Percentiles rank a stretch among this genome's conserved stretches.
phyloP scores from a whole-genome alignment of 805 yeast species.

The Zygoascus tannicola region DNA sequence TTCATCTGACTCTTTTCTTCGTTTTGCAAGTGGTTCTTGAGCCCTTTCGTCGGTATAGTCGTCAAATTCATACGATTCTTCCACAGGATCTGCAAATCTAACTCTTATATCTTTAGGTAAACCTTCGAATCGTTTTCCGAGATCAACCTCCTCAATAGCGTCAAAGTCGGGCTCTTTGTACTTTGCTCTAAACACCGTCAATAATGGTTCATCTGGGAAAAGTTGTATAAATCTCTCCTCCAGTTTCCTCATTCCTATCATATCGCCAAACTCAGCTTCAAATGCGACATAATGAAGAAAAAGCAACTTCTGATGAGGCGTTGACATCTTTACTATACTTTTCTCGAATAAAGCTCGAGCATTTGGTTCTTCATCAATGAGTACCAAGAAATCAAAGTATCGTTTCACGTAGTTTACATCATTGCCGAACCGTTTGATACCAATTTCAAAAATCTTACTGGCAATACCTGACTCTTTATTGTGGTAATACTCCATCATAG shows the following conservation, averaged over 20 bases:
- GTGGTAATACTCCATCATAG: conserved; percentile 64
- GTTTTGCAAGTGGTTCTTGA: not conserved
- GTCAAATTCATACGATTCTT: not conserved
- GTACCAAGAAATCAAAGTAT: conserved; percentile 65
- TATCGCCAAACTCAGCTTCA: conserved; percentile 62
- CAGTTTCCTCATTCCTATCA: conserved; percentile 54
- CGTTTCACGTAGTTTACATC: conserved; percentile 54
- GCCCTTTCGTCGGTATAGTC: conserved; percentile 1
- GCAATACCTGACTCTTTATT: conserved; percentile 56
- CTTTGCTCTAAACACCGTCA: conserved; percentile 31
- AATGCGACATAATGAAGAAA: conserved; percentile 54
- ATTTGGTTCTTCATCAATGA: conserved; percentile 58
- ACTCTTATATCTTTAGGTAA: not conserved
- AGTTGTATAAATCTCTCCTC: conserved; percentile 55
- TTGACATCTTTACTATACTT: conserved; percentile 47
- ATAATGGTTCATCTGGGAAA: conserved; percentile 50
- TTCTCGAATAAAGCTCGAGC: conserved; percentile 79
- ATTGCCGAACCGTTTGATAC: conserved; percentile 48
- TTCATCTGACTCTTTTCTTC: not conserved
- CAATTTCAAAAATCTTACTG: conserved; percentile 66
- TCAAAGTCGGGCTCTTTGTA: conserved; percentile 19
- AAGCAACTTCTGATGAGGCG: conserved; percentile 34
- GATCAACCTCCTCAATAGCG: conserved; percentile 16
- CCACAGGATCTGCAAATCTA: not conserved
- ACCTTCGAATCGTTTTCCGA: conserved; percentile 9